These are phyloP conservation scores for Vigna mungo DNA, from an alignment of 306 rosid species.

Conservation along the genomic window DNA sequence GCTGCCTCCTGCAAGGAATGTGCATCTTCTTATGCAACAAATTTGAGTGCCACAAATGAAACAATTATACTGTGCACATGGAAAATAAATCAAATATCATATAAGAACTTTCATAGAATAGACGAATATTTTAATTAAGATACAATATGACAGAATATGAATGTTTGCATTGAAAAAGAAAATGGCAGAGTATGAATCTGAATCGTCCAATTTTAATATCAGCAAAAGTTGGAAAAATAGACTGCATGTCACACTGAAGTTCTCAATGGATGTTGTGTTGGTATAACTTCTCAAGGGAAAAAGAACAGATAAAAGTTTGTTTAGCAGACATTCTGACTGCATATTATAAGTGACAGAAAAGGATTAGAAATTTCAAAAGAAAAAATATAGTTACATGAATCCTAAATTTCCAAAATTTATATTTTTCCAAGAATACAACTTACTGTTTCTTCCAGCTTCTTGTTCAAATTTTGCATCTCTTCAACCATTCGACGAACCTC, in stretches of 20 bases:
- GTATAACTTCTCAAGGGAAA: background rate
- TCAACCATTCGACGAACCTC: conserved; percentile 95
- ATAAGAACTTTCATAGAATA: conserved; percentile 13
- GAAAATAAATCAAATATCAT: conserved; percentile 30
- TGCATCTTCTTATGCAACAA: conserved; percentile 40
- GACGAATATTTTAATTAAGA: conserved; percentile 29
- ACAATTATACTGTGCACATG: conserved; percentile 3
- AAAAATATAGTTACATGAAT: conserved; percentile 17
- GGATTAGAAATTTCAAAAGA: background rate
- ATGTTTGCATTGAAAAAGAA: background rate
- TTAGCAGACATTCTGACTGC: conserved; percentile 25
- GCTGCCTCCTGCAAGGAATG: conserved; percentile 71
- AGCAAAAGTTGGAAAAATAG: background rate
- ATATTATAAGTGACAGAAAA: conserved; percentile 1
- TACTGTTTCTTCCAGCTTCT: conserved; percentile 85
- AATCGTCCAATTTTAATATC: conserved; percentile 6
- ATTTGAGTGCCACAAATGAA: conserved; percentile 26
- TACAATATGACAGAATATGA: conserved; percentile 9
- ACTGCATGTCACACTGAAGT: conserved; percentile 1
- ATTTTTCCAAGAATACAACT: conserved; percentile 46
- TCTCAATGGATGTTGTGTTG: background rate
- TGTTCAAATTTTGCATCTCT: conserved; percentile 84
- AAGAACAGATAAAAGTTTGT: background rate
- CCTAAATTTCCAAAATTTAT: conserved; percentile 35
- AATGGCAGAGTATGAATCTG: background rate